phyloP scores from a whole-genome alignment of 148 eudicot genomes.

The Euryodendron excelsum region DNA sequence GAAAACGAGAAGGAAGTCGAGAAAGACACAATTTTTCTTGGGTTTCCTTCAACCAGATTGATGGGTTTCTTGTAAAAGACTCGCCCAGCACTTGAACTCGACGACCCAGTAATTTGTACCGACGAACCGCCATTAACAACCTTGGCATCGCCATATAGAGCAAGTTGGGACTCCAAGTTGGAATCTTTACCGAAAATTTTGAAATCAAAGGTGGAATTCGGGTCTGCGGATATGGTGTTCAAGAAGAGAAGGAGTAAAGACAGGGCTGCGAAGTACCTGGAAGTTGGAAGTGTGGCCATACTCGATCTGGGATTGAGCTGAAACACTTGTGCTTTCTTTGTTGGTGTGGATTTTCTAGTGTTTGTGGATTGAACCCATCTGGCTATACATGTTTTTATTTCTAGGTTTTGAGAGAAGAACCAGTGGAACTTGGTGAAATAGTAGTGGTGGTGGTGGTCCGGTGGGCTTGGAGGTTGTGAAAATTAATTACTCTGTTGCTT shows the following conservation, averaged over 20 bases:
- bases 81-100: constrained; percentile 52
- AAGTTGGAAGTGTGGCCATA: constrained; percentile 32
- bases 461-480: constrained; percentile 38
- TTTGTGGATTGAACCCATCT: constrained; percentile 25
- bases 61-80: constrained; percentile 64
- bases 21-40: constrained; percentile 50
- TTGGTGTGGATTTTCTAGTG: constrained; percentile 25
- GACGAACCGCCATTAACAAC: constrained; percentile 40
- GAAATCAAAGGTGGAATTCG: constrained; percentile 49
- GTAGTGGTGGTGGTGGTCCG: constrained; percentile 11
- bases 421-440: constrained; percentile 14
- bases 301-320: constrained; percentile 30
- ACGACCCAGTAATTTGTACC: constrained; percentile 47
- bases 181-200: constrained; percentile 44
- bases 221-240: constrained; percentile 26
- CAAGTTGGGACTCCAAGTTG: constrained; percentile 44
- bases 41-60: constrained; percentile 38
- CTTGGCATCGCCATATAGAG: constrained; percentile 63
- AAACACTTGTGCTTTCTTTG: constrained; percentile 15
- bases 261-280: constrained; percentile 36
- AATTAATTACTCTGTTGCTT: constrained; percentile 24
- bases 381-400: not conserved
- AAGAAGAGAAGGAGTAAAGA: constrained; percentile 32
- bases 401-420: constrained; percentile 27
- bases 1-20: constrained; percentile 66